These are phyloP conservation scores for Globisporangium camurandrum DNA, from an alignment of 352 stramenopile species.

Conservation along the genomic window DNA sequence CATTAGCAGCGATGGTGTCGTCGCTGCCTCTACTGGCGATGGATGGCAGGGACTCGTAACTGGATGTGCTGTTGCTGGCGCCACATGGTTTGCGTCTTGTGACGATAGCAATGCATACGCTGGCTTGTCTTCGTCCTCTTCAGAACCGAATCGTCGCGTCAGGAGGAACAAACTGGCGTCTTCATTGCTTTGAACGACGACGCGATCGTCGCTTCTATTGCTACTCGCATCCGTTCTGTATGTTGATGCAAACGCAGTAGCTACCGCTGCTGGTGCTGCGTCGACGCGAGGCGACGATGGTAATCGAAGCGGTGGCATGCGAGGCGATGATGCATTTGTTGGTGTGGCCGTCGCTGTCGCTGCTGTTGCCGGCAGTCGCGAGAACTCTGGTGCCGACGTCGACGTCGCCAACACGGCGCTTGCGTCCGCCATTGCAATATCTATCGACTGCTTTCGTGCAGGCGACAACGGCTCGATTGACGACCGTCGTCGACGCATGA, in stretches of 20 bases:
- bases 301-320: background rate
- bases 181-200: too few relatives aligned
- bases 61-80: background rate
- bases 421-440: background rate
- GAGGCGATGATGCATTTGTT: background rate
- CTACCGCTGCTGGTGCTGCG: too few relatives aligned
- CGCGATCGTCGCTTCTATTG: too few relatives aligned
- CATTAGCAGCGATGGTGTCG: too few relatives aligned
- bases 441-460: background rate
- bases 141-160: conserved; percentile 2
- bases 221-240: too few relatives aligned
- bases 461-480: background rate
- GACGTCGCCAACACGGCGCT: background rate
- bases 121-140: background rate
- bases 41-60: too few relatives aligned
- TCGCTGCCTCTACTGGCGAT: too few relatives aligned
- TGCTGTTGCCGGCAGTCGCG: background rate
- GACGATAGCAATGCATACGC: too few relatives aligned
- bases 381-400: conserved; percentile 4
- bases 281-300: background rate
- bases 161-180: conserved; percentile 3
- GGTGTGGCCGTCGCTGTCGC: too few relatives aligned
- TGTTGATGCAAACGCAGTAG: background rate
- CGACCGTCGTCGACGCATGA: conserved; percentile 7
- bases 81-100: too few relatives aligned